Conservation (phyloP, 208 protist genomes). For the Wallacemonas sp. region DNA sequence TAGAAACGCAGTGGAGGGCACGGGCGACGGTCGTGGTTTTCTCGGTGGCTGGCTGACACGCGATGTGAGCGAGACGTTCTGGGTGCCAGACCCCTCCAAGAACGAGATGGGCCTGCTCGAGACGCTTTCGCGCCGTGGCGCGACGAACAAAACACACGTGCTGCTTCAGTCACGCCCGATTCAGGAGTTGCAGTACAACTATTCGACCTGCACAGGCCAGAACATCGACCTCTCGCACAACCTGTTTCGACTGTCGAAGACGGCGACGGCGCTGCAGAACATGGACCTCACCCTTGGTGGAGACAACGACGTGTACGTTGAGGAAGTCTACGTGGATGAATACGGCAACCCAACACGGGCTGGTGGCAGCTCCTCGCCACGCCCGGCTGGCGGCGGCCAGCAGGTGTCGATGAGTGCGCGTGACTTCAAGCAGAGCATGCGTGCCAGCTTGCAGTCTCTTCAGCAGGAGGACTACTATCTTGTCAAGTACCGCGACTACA, state of each 20-base stretch:
- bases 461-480: conserved; percentile 87
- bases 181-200: conserved; percentile 76
- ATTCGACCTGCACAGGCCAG: conserved; percentile 62
- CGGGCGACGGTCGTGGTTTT: not conserved
- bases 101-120: conserved; percentile 74
- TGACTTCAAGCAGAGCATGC: conserved; percentile 60
- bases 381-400: conserved; percentile 1
- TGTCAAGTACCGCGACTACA: conserved; percentile 85
- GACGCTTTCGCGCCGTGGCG: conserved; percentile 50
- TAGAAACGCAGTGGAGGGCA: not conserved
- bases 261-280: conserved; percentile 66
- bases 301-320: conserved; percentile 25
- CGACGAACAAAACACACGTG: conserved; percentile 48
- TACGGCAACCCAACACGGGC: conserved; percentile 7
- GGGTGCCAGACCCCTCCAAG: conserved; percentile 54
- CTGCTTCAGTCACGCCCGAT: conserved; percentile 71
- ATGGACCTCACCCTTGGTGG: conserved; percentile 60
- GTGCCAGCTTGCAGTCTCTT: conserved; percentile 53
- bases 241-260: conserved; percentile 76
- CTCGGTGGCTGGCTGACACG: conserved; percentile 25
- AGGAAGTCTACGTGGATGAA: conserved; percentile 18
- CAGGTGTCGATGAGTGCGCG: conserved; percentile 42
- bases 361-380: conserved; percentile 5
- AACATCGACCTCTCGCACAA: conserved; percentile 83
- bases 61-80: conserved; percentile 63